Conservation (phyloP, 179 eudicot genomes). For the Amaranthus tricolor region DNA sequence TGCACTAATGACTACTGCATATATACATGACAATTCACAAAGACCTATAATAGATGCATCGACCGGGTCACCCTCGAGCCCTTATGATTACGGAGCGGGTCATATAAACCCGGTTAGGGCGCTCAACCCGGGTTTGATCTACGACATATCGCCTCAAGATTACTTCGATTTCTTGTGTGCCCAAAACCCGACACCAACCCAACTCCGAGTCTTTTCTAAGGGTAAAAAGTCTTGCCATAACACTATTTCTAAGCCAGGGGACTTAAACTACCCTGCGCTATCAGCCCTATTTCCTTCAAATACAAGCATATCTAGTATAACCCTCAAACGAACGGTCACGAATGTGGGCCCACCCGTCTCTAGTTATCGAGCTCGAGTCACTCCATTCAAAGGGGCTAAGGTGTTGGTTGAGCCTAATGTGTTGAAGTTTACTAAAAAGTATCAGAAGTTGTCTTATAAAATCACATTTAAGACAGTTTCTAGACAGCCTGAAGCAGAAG, state of each 20-base stretch:
- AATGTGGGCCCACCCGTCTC: slow-evolving; percentile 69
- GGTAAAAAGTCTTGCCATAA: slow-evolving; percentile 43
- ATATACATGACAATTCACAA: slow-evolving; percentile 48
- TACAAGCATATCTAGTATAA: slow-evolving; percentile 31
- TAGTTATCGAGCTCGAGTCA: slow-evolving; percentile 53
- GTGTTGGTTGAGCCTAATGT: slow-evolving; percentile 58
- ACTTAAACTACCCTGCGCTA: slow-evolving; percentile 78
- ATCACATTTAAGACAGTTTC: slow-evolving; percentile 42
- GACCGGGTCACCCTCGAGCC: slow-evolving; percentile 40
- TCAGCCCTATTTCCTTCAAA: slow-evolving; percentile 54
- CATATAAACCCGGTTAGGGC: slow-evolving; percentile 73
- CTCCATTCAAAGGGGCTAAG: slow-evolving; percentile 60
- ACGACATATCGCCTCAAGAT: slow-evolving; percentile 61
- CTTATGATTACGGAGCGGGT: slow-evolving; percentile 81
- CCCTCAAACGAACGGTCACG: slow-evolving; percentile 63
- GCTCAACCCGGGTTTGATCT: slow-evolving; percentile 72
- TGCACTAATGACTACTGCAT: slow-evolving; percentile 88
- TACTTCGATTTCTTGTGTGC: slow-evolving; percentile 80
- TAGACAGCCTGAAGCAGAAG: slow-evolving; percentile 51
- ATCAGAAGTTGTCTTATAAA: slow-evolving; percentile 59
- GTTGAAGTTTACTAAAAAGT: slow-evolving; percentile 42
- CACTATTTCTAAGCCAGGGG: slow-evolving; percentile 39
- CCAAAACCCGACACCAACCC: slow-evolving; percentile 42
- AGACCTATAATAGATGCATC: slow-evolving; percentile 59
- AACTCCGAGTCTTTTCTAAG: slow-evolving; percentile 55